Evolutionary conservation across 257 asterid genomes (phyloP), one percentile per base, ranked within the genome.

Genomic region (Orobanche coerulescens): DNA sequence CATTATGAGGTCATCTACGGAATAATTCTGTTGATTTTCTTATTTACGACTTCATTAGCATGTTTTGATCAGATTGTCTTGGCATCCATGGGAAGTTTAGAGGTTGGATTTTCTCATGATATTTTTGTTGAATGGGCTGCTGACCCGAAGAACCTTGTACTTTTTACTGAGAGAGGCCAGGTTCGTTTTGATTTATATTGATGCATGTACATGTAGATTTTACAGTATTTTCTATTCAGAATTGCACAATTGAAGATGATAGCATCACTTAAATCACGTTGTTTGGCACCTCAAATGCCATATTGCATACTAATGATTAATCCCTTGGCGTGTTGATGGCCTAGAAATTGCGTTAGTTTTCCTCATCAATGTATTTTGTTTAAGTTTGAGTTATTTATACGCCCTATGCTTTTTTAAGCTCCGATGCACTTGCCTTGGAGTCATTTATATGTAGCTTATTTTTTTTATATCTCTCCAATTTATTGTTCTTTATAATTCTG

Each of bases 161-260:
- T 93, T 62, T 93, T 93, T 76, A 80, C 97, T 9, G 99, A 93
- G 76, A 82, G 97, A 76, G 97, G 94, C 81, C 99, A 92, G 98
- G 98, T 92, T 66, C 54, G 81, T 64, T 56, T 67, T 62, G 34
- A 46, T 54, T 70, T 62, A 62, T 70, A 64, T 69, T 57, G 55
- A 42, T 59, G 64, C 12, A 47, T 43, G 59, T 44, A 33, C 5
- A 19, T 43, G 61, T 44, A 37, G 58, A 30, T 72, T 20, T 67
- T 19, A 15, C 22, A 25, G 26, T 51, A 52, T 22, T 28, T 52
- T 60, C 30, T 49, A 10, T 71, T 61, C 26, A 33, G 36, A 36
- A 61, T 60, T 24, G 31, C 18, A n/a, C n/a, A 12, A 8, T 16
- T 15, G 65, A 60, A 43, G 61, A 26, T 55, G 49, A 31, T 42